Base-by-base conservation (phyloP, 495 filamentous ascomycete genomes). In the Penicillium waksmanii region DNA sequence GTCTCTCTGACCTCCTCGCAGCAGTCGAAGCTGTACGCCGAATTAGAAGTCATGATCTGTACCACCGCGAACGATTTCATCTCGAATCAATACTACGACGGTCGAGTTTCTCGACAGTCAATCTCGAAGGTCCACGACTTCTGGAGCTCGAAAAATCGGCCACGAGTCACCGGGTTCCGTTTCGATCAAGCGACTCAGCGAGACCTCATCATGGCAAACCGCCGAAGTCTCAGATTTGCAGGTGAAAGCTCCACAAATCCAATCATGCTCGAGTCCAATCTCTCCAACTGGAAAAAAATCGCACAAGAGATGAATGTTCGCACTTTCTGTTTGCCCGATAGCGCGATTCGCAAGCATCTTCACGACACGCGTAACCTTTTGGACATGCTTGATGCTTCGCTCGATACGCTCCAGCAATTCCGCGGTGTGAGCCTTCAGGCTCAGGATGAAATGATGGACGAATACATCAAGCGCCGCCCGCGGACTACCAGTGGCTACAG, bases 101-200 rank as follows among this genome's bases (percentile, higher is more conserved):
- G 79, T 12, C 78, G 76, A 25, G 68, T 85, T 35, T 73, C 76
- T 5, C 57, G 67, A 5, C 77, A 80, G 19, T 80, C 83, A 10
- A 72, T 85, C 60, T 72, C 70, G 36, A 82, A 77, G 47, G 62
- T 80, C 46, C 72, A 66, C 40, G 71, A 75, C 19, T 66, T 54
- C 57, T 85, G 82, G 83, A 69, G 58, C 13, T 63, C 72, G 3
- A 84, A 83, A 63, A 83, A 83, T 52, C 73, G 82, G 3, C 80
- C 81, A 7, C 73, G 73, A 27, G 84, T 86, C 3, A 68, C 76
- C 9, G 79, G 86, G 53, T 86, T 86, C 66, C 76, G 78, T 58
- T 86, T 82, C 57, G 82, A 85, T 61, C 82, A 85, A 57, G 68
- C 67, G 8, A 85, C 82, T 5, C 85, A 87, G 64, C 73, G 77